These are phyloP conservation scores for Microcos paniculata DNA, from an alignment of 345 rosid genomes.

Conservation along the genomic window DNA sequence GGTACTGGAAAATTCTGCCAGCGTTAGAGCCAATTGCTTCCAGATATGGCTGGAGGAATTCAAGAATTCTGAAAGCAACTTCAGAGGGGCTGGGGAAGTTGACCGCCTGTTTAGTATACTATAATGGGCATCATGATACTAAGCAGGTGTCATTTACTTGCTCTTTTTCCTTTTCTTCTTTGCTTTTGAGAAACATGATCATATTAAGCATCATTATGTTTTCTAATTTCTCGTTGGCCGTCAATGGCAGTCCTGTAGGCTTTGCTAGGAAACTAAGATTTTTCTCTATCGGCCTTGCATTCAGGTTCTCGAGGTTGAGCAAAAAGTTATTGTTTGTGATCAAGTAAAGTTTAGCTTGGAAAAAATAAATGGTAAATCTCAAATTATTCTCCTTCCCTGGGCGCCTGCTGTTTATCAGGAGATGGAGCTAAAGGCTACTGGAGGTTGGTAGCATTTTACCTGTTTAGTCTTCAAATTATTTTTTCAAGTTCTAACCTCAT, in stretches of 20 bases:
- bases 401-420: constrained; percentile 78
- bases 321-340: constrained; percentile 79
- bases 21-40: constrained; percentile 46
- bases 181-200: neutral
- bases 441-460: constrained; percentile 53
- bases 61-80: constrained; percentile 58
- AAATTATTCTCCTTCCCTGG: constrained; percentile 74
- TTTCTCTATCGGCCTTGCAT: constrained; percentile 9
- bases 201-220: constrained; percentile 4
- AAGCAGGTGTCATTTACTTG: constrained; percentile 51
- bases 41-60: constrained; percentile 52
- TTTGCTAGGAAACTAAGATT: neutral
- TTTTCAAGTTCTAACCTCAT: constrained; percentile 9
- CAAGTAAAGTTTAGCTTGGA: constrained; percentile 61
- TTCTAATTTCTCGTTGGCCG: neutral
- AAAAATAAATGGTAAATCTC: constrained; percentile 33
- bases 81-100: constrained; percentile 73
- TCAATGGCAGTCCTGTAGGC: too few species aligned
- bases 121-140: constrained; percentile 40
- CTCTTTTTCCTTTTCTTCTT: neutral
- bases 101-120: constrained; percentile 70
- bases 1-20: constrained; percentile 51
- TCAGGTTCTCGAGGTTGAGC: constrained; percentile 71
- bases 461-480: neutral
- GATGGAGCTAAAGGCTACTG: constrained; percentile 69